Conservation (phyloP, 257 asterid genomes). For the Solanum medicagineum region DNA sequence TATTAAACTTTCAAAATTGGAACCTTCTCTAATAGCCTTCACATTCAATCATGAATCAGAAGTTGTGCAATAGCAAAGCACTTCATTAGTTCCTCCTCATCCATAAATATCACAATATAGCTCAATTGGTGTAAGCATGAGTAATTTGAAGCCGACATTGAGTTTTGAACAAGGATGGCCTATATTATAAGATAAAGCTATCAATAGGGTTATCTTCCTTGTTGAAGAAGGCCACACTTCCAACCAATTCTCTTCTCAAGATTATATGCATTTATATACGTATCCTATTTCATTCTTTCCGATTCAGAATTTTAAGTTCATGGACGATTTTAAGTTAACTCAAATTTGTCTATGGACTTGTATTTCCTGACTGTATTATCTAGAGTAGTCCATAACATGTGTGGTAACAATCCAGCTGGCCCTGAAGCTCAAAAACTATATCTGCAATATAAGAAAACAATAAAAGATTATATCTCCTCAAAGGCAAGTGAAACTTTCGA, state of each 20-base stretch:
- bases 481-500: background rate
- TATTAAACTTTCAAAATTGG: background rate
- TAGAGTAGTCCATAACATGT: background rate
- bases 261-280: constrained; percentile 22
- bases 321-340: background rate
- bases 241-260: constrained; percentile 6
- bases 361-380: background rate
- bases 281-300: background rate
- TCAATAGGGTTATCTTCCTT: constrained; percentile 13
- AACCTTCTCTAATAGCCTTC: background rate
- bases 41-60: background rate
- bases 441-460: background rate
- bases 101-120: background rate
- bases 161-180: constrained; percentile 31
- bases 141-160: background rate
- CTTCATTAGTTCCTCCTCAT: background rate
- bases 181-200: constrained; percentile 19
- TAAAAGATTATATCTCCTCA: background rate
- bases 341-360: background rate
- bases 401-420: background rate
- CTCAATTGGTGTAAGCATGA: background rate
- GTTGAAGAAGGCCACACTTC: background rate
- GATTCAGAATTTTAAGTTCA: background rate
- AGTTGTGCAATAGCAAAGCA: background rate
- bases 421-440: background rate